Evolutionary conservation across 2,329 filamentous ascomycete genomes (phyloP).

Genomic region (Fusarium coffeatum): DNA sequence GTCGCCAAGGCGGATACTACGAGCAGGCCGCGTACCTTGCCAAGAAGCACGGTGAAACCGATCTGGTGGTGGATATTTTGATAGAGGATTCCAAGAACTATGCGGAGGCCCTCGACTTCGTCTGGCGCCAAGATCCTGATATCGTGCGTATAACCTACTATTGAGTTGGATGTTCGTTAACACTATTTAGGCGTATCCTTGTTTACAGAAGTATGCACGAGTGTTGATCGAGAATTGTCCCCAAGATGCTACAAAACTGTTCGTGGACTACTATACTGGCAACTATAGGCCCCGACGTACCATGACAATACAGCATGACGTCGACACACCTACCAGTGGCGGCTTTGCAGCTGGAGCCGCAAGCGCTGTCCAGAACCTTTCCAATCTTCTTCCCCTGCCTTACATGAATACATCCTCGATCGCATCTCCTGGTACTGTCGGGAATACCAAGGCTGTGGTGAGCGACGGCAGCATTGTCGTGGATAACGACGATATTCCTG

Average conservation of each 20-base stretch:
- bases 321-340: conserved; percentile 53
- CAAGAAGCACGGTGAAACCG: conserved; percentile 91
- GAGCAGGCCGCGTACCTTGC: conserved; percentile 97
- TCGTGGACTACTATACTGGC: conserved; percentile 95
- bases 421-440: conserved; percentile 63
- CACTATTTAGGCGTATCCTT: conserved; percentile 76
- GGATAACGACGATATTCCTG: conserved; percentile 58
- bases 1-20: conserved; percentile 94
- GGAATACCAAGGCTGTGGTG: conserved; percentile 61
- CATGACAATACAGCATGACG: conserved; percentile 51
- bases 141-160: conserved; percentile 63
- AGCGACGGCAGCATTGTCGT: conserved; percentile 65
- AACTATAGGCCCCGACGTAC: conserved; percentile 80
- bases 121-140: conserved; percentile 86
- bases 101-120: conserved; percentile 87
- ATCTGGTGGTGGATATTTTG: conserved; percentile 93
- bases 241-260: conserved; percentile 82
- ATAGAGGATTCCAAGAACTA: conserved; percentile 96
- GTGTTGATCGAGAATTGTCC: conserved; percentile 90
- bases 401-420: conserved; percentile 78
- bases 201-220: conserved; percentile 94
- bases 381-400: conserved; percentile 83
- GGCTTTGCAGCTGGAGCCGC: conserved; percentile 70
- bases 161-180: conserved; percentile 46
- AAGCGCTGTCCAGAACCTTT: conserved; percentile 86